Conservation (phyloP, 495 filamentous ascomycete species). For the Annulohypoxylon maeteangense region DNA sequence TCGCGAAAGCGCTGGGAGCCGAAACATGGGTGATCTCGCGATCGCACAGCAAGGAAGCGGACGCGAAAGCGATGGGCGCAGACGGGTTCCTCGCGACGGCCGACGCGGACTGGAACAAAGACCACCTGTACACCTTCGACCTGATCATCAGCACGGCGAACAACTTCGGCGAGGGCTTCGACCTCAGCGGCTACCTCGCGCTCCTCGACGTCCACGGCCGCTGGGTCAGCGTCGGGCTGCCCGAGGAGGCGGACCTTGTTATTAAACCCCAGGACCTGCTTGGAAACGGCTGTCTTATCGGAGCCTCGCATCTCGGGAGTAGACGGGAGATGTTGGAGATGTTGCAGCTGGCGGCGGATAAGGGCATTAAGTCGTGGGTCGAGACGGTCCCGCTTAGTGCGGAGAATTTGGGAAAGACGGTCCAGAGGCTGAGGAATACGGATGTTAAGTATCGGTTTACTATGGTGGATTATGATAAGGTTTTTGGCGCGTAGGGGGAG, state of each 20-base stretch:
- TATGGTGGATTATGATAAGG: slow-evolving; percentile 61
- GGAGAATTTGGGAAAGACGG: slow-evolving; percentile 73
- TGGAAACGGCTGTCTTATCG: slow-evolving; percentile 80
- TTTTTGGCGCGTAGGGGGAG: slow-evolving; percentile 49
- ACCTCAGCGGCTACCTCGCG: slow-evolving; percentile 74
- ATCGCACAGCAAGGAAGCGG: slow-evolving; percentile 72
- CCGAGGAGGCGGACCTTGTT: slow-evolving; percentile 78
- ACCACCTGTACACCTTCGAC: slow-evolving; percentile 66
- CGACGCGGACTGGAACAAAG: slow-evolving; percentile 72
- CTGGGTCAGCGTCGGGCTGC: slow-evolving; percentile 86
- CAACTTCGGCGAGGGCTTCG: slow-evolving; percentile 61
- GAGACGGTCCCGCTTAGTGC: slow-evolving; percentile 78
- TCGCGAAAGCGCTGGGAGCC: slow-evolving; percentile 76
- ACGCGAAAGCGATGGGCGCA: slow-evolving; percentile 75
- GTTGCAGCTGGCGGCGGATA: slow-evolving; percentile 83
- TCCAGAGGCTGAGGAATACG: slow-evolving; percentile 74
- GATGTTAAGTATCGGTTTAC: slow-evolving; percentile 68
- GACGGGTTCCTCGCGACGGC: slow-evolving; percentile 76
- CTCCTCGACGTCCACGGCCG: slow-evolving; percentile 85
- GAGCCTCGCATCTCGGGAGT: slow-evolving; percentile 83
- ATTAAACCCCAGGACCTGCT: slow-evolving; percentile 83
- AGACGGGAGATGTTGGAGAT: slow-evolving; percentile 83
- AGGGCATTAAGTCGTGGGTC: slow-evolving; percentile 84
- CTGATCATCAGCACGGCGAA: slow-evolving; percentile 70
- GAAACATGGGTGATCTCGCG: slow-evolving; percentile 78